Evolutionary conservation across 2,329 filamentous ascomycete genomes (phyloP), one percentile per base, ranked within the genome.

Genomic region (Fusarium sp.): DNA sequence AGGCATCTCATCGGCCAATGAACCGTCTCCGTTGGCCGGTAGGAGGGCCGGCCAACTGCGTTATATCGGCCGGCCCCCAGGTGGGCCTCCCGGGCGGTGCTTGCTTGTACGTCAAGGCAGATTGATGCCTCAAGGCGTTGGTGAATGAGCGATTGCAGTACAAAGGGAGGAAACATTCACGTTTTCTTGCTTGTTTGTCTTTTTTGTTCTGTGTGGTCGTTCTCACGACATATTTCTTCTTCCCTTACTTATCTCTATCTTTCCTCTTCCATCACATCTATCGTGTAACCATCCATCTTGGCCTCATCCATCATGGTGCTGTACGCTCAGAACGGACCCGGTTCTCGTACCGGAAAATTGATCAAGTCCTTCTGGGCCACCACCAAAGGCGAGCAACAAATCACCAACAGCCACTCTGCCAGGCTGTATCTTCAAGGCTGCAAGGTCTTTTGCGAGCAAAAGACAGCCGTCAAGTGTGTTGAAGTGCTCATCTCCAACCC

Each of bases 361-460:
- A 67, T 66, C 42, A 64, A 40, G 13, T 59, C 73, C 5, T 78
- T 79, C 62, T 70, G 66, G 60, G 62, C 54, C 5, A 56, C 74
- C 8, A 63, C 56, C 10, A 76, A 76, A 37, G 77, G 69, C 24
- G 63, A 75, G 2, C 69, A 74, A 6, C 64, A 64, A 14, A 63
- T 79, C 50, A 45, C 50, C 2, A 68, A 50, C 56, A 6, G 42
- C 9, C 67, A 65, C 5, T 74, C 77, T 16, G 80, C 80, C 1
- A 73, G 71, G 9, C 61, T 80, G 9, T 83, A 80, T 34, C 45
- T 82, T 2, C 72, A 80, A 34, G 79, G 78, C 2, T 76, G 71
- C 0, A 42, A 67, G 6, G 14, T 38, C 4, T 67, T 72, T 7
- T 73, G 70, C 7, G 40, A 56, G 3, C 67, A 75, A 14, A 54